Base-by-base conservation (phyloP, 2,329 filamentous ascomycete genomes). In the Rhynchosporium agropyri region DNA sequence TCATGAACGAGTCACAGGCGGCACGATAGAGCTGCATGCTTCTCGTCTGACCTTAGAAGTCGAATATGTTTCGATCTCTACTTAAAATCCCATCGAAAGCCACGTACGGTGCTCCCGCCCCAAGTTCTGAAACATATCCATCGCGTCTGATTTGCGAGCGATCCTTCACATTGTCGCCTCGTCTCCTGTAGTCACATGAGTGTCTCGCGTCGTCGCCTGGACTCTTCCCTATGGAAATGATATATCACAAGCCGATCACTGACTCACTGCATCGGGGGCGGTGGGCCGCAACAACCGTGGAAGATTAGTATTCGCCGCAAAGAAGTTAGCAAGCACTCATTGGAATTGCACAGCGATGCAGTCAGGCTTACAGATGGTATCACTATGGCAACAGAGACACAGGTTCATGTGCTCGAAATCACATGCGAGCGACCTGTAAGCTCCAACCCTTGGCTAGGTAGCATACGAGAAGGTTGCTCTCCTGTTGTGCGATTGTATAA, bases 211-310 rank as follows among this genome's bases (percentile, higher is more conserved):
- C 33, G 51, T 54, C 20, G 50, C 38, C 33, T 53, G 31, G 50
- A 31, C 50, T 33, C 20, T 38, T 53, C 50, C 38, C n/a, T 33
- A 48, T 46, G 40, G 31, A 58, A 15, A 40, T 51, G 58, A 61
- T 55, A 38, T 45, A 63, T 59, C 57, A 61, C 42, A 58, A 55
- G 38, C 36, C 36, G 58, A 67, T 67, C 54, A 63, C 61, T 67
- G 61, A 65, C 61, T 63, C 65, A 65, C 65, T 46, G 60, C 61
- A 61, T 61, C 58, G 61, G 43, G 61, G 43, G 62, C 61, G 42
- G 20, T 20, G 50, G 61, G 55, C 57, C 50, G 56, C 56, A 58
- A 10, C 33, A 36, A 10, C 33, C 33, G 2, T 10, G 33, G 33
- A 36, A n/a, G 40, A 42, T 45, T 9, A 36, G 51, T 40, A 36